A percentile compares a stretch with the other conserved stretches of the same genome.
Conservation (phyloP, 192 early-diverging fungal genomes). For the Podila horticola region DNA sequence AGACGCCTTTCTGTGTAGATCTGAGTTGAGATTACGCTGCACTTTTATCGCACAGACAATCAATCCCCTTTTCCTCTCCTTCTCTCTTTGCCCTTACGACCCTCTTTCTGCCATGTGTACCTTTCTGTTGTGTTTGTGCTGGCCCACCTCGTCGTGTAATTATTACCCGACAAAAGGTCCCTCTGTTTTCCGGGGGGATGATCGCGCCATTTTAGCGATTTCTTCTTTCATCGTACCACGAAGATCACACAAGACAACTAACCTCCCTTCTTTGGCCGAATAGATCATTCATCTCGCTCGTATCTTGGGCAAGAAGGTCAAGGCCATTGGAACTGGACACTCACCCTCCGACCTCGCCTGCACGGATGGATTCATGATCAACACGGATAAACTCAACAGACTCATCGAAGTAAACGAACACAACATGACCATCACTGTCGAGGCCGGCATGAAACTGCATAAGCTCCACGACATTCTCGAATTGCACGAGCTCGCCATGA, state of each 20-base stretch:
- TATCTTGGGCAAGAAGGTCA: constrained; percentile 59
- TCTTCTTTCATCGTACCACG: no score
- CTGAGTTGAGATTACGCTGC: no score
- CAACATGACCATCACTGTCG: constrained; percentile 63
- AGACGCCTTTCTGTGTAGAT: background rate
- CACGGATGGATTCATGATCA: constrained; percentile 72
- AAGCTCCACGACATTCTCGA: constrained; percentile 66
- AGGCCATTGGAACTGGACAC: constrained; percentile 76
- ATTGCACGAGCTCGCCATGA: constrained; percentile 69
- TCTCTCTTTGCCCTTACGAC: no score
- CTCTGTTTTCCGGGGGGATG: no score
- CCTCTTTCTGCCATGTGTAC: background rate
- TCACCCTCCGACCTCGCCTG: constrained; percentile 81
- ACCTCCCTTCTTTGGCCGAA: background rate
- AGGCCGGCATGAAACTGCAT: constrained; percentile 73
- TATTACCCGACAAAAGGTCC: no score
- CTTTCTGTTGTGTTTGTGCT: background rate
- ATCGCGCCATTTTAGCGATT: no score
- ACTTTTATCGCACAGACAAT: background rate
- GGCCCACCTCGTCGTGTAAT: no score
- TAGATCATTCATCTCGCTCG: constrained; percentile 61
- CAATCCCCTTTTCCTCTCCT: background rate
- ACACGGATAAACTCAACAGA: constrained; percentile 70
- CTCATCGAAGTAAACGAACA: constrained; percentile 60
- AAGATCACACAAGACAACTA: no score